Evolutionary conservation across 345 rosid genomes (phyloP), one percentile per base, ranked within the genome.

Genomic region (Passiflora organensis): DNA sequence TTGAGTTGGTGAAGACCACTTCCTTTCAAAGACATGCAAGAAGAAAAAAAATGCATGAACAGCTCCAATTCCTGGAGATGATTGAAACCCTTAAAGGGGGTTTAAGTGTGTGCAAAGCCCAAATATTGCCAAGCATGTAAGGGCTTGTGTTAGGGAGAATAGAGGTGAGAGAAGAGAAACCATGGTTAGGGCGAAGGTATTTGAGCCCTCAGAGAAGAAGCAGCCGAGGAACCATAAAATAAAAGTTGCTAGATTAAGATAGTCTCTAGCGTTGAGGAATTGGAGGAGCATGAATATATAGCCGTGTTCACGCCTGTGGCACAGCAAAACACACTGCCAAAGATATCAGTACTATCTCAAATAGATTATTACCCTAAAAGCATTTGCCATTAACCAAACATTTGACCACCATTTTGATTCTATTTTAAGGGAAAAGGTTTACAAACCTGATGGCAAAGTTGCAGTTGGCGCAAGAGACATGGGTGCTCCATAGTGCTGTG

Each of bases 251-350:
- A n/a, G n/a, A n/a, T n/a, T n/a, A n/a, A n/a, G n/a, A n/a, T n/a
- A n/a, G n/a, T n/a, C 72, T 65, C 65, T 78, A 86, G 79, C 81
- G 85, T 66, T 79, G 87, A 52, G 90, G 86, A 48, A 82, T 67
- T 41, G 83, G 80, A 11, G 67, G 62, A 50, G 83, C 81, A 68
- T 66, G 86, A 48, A 80, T n/a, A n/a, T n/a, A n/a, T 75, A 53
- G 91, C 79, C 74, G 60, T 60, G 63, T 77, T 80, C 82, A 91
- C 79, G 91, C 98, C 96, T 87, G 98, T 65, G 90, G 95, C 75
- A 85, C 88, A 79, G 96, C 98, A 80, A 85, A 91, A 71, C 91
- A 87, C 77, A 87, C 98, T 91, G 97, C 80, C 85, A 87, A 74
- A 82, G 78, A 71, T 75, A 63, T 87, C 73, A 87, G 85, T 67